phyloP scores from a whole-genome alignment of 1,284 basidiomycete genomes.

The Papiliotrema flavescens region DNA sequence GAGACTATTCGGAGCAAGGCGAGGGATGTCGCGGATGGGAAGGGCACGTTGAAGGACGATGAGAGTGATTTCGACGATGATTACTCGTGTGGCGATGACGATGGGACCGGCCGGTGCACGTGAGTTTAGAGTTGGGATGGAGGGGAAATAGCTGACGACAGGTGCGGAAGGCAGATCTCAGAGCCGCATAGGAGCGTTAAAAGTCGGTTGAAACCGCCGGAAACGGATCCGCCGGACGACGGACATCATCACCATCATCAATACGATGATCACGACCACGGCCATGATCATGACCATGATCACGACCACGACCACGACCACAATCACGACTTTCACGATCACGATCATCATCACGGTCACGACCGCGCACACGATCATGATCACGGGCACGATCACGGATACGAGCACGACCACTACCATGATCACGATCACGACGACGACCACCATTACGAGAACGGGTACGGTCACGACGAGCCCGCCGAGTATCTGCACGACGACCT shows the following conservation, averaged over 20 bases:
- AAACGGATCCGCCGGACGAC: slow-evolving; percentile 6
- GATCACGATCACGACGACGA: slow-evolving; percentile 4
- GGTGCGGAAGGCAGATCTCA: slow-evolving; percentile 9
- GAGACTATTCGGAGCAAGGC: slow-evolving; percentile 71
- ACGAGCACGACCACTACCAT: slow-evolving; percentile 9
- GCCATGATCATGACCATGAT: slow-evolving; percentile 1
- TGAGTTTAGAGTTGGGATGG: slow-evolving; percentile 10
- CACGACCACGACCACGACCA: slow-evolving; percentile 3
- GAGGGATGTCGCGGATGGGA: slow-evolving; percentile 51
- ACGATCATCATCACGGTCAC: slow-evolving; percentile 10
- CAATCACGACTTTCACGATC: slow-evolving; percentile 1
- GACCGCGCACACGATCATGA: slow-evolving; percentile 8
- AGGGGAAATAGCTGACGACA: not conserved
- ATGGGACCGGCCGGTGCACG: slow-evolving; percentile 24
- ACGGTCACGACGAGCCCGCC: not conserved
- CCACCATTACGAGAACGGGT: slow-evolving; percentile 8
- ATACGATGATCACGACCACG: slow-evolving; percentile 5
- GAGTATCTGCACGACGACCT: not conserved
- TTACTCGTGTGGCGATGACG: slow-evolving; percentile 16
- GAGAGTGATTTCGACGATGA: slow-evolving; percentile 24
- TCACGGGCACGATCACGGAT: not conserved
- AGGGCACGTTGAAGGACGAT: slow-evolving; percentile 23
- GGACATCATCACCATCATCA: not conserved
- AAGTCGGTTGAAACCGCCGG: slow-evolving; percentile 10
- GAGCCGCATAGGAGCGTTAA: slow-evolving; percentile 4